Evolutionary conservation across 169 alveolate genomes (phyloP).

Genomic region (Cryptosporidium felis): DNA sequence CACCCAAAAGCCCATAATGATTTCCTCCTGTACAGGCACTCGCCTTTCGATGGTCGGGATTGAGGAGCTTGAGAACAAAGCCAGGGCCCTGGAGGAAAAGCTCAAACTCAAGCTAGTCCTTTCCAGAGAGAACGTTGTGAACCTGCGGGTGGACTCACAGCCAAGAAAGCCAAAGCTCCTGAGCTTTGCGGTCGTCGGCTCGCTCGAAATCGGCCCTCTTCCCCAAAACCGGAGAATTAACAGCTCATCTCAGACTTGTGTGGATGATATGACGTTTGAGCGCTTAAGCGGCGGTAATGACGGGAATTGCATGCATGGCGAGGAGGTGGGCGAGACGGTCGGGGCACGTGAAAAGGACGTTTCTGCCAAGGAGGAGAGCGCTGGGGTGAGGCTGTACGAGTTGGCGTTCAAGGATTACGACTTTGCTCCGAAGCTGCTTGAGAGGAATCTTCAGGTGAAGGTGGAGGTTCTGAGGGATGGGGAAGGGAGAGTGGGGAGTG

Average conservation of each 20-base stretch:
- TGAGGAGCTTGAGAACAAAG: not conserved
- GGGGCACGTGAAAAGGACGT: not conserved
- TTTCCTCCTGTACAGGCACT: slow-evolving; percentile 44
- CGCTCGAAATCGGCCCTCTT: too few relatives aligned
- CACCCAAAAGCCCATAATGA: slow-evolving; percentile 52
- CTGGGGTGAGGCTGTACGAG: not conserved
- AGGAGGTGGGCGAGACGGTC: not conserved
- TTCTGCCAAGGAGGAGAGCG: not conserved
- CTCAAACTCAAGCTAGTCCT: too few relatives aligned
- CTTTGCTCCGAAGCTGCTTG: slow-evolving; percentile 10
- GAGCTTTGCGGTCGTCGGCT: too few relatives aligned
- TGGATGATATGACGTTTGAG: not conserved
- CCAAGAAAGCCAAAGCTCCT: too few relatives aligned
- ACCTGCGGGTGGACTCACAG: too few relatives aligned
- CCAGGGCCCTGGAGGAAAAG: too few relatives aligned
- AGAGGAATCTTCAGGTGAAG: not conserved
- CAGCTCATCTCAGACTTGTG: not conserved
- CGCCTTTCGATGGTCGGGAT: slow-evolving; percentile 35
- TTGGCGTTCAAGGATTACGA: slow-evolving; percentile 60
- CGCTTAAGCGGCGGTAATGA: not conserved
- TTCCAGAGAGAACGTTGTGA: too few relatives aligned
- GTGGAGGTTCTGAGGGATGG: not conserved
- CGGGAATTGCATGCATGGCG: not conserved
- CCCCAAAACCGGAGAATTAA: not conserved
- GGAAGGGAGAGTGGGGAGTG: not conserved